Conservation (phyloP, 2,329 filamentous ascomycete genomes). For the Bimuria novae-zelandiae region DNA sequence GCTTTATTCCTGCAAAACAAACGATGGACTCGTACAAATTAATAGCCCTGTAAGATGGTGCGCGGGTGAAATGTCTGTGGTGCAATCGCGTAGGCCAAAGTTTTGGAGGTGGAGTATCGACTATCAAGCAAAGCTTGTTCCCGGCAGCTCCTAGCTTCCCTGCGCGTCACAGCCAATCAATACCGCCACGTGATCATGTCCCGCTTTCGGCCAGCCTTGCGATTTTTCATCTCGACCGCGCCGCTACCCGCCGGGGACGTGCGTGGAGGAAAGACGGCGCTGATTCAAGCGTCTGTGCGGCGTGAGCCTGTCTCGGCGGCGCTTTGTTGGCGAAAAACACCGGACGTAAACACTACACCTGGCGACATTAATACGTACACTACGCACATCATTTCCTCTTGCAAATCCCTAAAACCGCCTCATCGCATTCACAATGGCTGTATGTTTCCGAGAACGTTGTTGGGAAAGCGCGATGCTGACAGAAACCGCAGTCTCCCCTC, state of each 20-base stretch:
- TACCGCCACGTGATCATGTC: conserved; percentile 28
- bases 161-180: conserved; percentile 21
- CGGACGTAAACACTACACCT: conserved; percentile 16
- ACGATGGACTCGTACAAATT: neutral
- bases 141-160: neutral
- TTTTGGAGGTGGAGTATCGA: neutral
- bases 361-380: too few relatives aligned
- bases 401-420: neutral
- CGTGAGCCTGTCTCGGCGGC: neutral
- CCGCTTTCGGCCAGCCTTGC: conserved; percentile 2
- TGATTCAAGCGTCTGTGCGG: neutral
- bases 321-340: conserved; percentile 11
- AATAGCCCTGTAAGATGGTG: neutral
- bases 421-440: conserved; percentile 36
- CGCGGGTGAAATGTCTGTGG: neutral
- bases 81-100: neutral
- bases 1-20: neutral
- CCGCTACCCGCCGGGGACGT: neutral
- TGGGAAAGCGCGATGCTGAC: neutral
- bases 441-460: conserved; percentile 15
- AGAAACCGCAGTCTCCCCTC: conserved; percentile 33
- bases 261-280: neutral
- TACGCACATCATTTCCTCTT: too few relatives aligned
- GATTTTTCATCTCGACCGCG: neutral
- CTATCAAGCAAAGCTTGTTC: conserved; percentile 6